phyloP scores from a whole-genome alignment of 805 yeast genomes.

The Saccharomycopsis schoenii region DNA sequence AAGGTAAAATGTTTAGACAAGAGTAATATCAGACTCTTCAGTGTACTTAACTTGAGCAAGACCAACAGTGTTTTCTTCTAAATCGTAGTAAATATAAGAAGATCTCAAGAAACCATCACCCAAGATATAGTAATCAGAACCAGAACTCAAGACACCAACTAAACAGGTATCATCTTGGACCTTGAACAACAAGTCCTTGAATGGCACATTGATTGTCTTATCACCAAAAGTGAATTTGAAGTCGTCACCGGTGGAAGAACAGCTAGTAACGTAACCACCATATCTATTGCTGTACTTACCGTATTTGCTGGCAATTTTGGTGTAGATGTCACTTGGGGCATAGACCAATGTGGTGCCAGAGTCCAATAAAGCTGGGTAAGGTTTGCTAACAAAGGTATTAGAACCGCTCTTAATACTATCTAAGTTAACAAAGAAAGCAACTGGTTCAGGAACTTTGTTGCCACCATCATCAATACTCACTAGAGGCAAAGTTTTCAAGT shows the following conservation, averaged over 20 bases:
- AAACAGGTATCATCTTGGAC: conserved; percentile 9
- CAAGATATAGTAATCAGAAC: conserved; percentile 25
- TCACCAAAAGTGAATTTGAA: conserved; percentile 9
- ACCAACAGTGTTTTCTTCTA: conserved; percentile 47
- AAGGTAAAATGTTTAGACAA: neutral
- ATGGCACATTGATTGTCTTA: conserved; percentile 10
- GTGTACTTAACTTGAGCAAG: conserved; percentile 36
- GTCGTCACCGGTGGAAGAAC: conserved; percentile 10
- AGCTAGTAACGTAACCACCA: conserved; percentile 6
- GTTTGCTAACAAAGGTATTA: conserved; percentile 16
- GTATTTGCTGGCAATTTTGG: conserved; percentile 1
- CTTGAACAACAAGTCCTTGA: conserved; percentile 11
- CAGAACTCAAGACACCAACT: conserved; percentile 9
- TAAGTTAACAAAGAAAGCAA: conserved; percentile 14
- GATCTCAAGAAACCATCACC: conserved; percentile 51
- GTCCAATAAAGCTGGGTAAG: conserved; percentile 36
- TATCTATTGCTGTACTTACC: neutral
- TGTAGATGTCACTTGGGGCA: conserved; percentile 30
- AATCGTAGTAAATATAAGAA: conserved; percentile 56
- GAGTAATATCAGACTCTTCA: neutral
- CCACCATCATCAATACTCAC: conserved; percentile 9
- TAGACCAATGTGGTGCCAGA: conserved; percentile 45
- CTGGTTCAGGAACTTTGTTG: neutral
- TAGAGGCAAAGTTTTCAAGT: conserved; percentile 26
- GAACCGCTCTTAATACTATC: conserved; percentile 20